Evolutionary conservation across 768 basidiomycete species (phyloP), one percentile per base, ranked within the genome.

Genomic region (Tricholoma sp.): DNA sequence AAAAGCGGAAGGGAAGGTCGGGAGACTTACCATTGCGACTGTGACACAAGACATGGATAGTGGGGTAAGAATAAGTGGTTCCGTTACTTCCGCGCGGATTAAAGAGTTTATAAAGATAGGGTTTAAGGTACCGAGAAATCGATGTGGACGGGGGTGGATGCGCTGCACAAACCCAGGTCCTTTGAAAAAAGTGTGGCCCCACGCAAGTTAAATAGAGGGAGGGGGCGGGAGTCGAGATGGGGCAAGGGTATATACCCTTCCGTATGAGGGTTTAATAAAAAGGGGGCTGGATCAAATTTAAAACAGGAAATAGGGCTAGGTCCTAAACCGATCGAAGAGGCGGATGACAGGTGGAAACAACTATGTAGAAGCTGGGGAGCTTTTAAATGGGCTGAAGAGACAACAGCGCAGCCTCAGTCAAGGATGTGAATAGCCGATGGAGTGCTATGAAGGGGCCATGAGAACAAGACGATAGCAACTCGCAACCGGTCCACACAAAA

Each of bases 31-130:
- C 69, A 68, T 70, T 63, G 67, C 61, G 58, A 68, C 60, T 54
- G 71, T 72, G 66, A 71, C 71, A 62, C 65, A 71, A 65, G 63
- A 67, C 70, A 74, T 73, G 63, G 61, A 65, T 1, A 19, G 19
- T 7, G 5, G 19, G 35, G 18, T 46, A 14, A 10, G n/a, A 37
- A 16, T 37, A 14, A 4, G 58, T 49, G 56, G 57, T 22, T 52
- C 51, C 51, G 51, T 52, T 35, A 56, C 35, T 54, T 59, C 55
- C 51, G 61, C 52, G 43, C 32, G 34, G 19, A 57, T 57, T 55
- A 57, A 52, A 61, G 54, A 61, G 59, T 61, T 5, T 63, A 57
- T 34, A 49, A 58, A 50, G 49, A 49, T 66, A 56, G 61, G 64
- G 35, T 41, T 29, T 50, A 59, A 57, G 50, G 57, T 55, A 52